Evolutionary conservation across 2,329 filamentous ascomycete species (phyloP), one percentile per base, ranked within the genome.

Genomic region (Neonectria faginata): DNA sequence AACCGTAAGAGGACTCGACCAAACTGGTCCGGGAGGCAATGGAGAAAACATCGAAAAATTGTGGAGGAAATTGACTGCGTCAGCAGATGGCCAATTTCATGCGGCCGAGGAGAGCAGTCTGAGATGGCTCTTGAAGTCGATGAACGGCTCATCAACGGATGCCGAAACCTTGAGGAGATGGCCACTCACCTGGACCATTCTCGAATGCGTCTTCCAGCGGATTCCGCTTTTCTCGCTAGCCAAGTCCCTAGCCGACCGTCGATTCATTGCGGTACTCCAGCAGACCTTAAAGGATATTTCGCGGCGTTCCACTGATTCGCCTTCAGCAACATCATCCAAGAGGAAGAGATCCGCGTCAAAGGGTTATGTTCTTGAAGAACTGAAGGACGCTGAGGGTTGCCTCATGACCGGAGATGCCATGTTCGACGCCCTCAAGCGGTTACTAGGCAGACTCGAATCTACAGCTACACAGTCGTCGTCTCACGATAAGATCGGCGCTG

Each of bases 211-310:
- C 52, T 84, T 92, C 58, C 81, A 84, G 54, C 81, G 88, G n/a
- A 87, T 95, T 18, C 90, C 92, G 0, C 81, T 89, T 0, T 89
- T 91, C 50, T 89, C 88, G 11, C 82, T 92, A 25, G 91, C 92
- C 9, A 89, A 89, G 62, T 88, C 91, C 4, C 83, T 97, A 7
- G 89, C 88, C 22, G 89, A 94, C 62, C 84, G 90, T 61, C 85
- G 88, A 50, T 92, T 97, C 57, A 79, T 92, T 36, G 78, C 80
- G 1, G 86, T 93, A 10, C 76, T 97, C 45, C 88, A 90, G 70
- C 86, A 88, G 70, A 87, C 90, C 0, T 78, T 94, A 52, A 83
- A 87, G 52, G 90, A 93, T 25, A 69, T 86, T 41, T 82, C 83
- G 9, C 68, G 69, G 20, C 75, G 75, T n/a, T 47, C 55, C 10